Base-by-base conservation (phyloP, 108 stramenopile species). In the Pseudonitzschia pungens region DNA sequence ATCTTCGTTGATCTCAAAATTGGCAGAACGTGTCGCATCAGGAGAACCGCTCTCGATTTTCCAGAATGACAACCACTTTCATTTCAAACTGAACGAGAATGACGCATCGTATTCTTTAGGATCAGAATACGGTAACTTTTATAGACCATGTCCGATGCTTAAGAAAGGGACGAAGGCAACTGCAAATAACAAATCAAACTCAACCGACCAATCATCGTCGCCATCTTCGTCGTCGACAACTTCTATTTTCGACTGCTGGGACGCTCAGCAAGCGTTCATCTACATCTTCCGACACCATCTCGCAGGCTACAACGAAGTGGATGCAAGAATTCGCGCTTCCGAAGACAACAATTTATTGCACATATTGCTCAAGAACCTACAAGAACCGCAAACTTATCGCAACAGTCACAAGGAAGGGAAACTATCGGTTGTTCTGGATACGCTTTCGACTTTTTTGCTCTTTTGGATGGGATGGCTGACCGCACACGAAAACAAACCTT, bases 1-100 rank as follows among this genome's bases (percentile, higher is more conserved):
- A n/a, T 62, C 60, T 21, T 62, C 60, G 29, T 62, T 29, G n/a
- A 10, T 62, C 7, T 71, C 79, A 2, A 62, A 83, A 27, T 55
- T 84, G 55, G 78, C 80, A 14, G 69, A 68, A 8, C 59, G 62
- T 42, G 86, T 87, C 6, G 83, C 75, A 40, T 65, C 76, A n/a
- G 86, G 86, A 58, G 64, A 77, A 65, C 22, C 53, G 24, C 63
- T 71, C 16, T 75, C 69, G 32, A 60, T 69, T 7, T 41, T 3
- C 21, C 16, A 40, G 18, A 70, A 54, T 16, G 8, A 54, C 15
- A 45, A 32, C 55, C 31, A 18, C 29, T 48, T 15, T 26, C n/a
- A 44, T 16, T 51, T 43, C 7, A 50, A 41, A 10, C 22, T 14
- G 36, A 52, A 29, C 50, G 36, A 33, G 28, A 41, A 41, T 27